These are phyloP conservation scores for Exophiala mesophila DNA, from an alignment of 2,329 filamentous ascomycete genomes.

Conservation along the genomic window DNA sequence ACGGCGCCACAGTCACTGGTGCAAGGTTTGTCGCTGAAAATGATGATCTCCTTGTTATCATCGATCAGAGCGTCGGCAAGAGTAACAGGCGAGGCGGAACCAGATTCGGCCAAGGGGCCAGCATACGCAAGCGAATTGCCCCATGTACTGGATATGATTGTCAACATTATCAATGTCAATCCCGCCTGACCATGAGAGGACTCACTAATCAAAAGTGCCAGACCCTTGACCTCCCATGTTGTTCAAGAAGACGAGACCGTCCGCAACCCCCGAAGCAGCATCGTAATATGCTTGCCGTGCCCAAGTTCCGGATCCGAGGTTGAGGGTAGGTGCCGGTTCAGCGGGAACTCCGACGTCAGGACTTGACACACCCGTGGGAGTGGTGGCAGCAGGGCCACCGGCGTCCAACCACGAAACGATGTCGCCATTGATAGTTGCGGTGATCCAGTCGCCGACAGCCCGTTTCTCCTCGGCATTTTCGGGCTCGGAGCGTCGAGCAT, in stretches of 20 bases:
- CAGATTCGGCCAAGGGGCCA: constrained; percentile 42
- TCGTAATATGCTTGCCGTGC: constrained; percentile 47
- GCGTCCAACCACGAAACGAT: constrained; percentile 56
- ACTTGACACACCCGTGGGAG: constrained; percentile 4
- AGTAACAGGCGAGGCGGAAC: constrained; percentile 44
- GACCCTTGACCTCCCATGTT: constrained; percentile 53
- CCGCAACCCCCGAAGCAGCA: constrained; percentile 37
- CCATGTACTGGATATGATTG: constrained; percentile 34
- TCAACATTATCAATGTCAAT: constrained; percentile 25
- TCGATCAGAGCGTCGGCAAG: constrained; percentile 47
- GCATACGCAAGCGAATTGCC: constrained; percentile 57
- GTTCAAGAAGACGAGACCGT: constrained; percentile 56
- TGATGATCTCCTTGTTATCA: constrained; percentile 48
- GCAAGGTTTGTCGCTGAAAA: constrained; percentile 50
- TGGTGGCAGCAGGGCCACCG: constrained; percentile 11
- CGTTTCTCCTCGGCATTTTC: constrained; percentile 36
- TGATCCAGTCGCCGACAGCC: constrained; percentile 47
- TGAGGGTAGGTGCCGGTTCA: constrained; percentile 9
- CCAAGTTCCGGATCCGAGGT: constrained; percentile 32
- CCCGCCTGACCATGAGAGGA: constrained; percentile 1
- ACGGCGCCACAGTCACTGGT: constrained; percentile 44
- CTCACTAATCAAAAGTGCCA: constrained; percentile 50
- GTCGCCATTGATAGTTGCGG: constrained; percentile 55
- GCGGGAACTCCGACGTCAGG: constrained; percentile 1
- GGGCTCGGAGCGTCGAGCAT: constrained; percentile 27